Percentiles rank a stretch among this genome's conserved stretches.
Evolutionary conservation across 805 yeast species (phyloP).

Genomic region (Kodamaea jinghongensis): DNA sequence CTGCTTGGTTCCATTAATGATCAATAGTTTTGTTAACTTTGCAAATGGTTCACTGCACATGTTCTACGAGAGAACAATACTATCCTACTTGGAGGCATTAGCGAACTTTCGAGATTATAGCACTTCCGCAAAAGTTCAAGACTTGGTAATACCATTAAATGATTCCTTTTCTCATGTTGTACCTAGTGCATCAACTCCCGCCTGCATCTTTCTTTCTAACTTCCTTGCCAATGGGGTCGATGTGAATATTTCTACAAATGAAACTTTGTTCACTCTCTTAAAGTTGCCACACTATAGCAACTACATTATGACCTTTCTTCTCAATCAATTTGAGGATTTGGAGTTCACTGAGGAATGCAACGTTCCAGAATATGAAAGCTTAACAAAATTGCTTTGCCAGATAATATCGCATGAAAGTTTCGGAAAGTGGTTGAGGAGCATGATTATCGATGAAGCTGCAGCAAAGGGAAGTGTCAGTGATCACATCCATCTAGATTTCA

Average conservation of each 20-base stretch:
- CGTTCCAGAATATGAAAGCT: neutral
- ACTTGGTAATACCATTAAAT: too few species aligned
- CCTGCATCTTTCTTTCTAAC: conserved; percentile 2
- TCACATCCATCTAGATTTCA: conserved; percentile 2
- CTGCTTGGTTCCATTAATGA: conserved; percentile 1
- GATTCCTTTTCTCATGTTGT: too few species aligned
- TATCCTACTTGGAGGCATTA: conserved; percentile 7
- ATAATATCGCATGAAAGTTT: conserved; percentile 14
- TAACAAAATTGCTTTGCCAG: conserved; percentile 7
- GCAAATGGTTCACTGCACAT: neutral
- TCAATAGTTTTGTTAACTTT: conserved; percentile 4
- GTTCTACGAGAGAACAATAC: conserved; percentile 2
- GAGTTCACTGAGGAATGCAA: conserved; percentile 4
- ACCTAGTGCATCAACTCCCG: neutral
- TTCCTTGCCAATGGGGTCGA: neutral
- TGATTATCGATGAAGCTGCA: neutral
- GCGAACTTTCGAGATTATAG: conserved; percentile 8
- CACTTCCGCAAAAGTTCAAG: too few species aligned
- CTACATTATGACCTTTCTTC: conserved; percentile 7
- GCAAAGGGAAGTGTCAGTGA: neutral
- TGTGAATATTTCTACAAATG: conserved; percentile 3
- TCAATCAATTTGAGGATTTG: conserved; percentile 5
- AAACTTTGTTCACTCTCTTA: conserved; percentile 2
- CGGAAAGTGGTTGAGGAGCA: conserved; percentile 10
- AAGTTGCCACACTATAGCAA: conserved; percentile 2